Evolutionary conservation across 352 stramenopile species (phyloP).

Genomic region (Pythium aphanidermatum): DNA sequence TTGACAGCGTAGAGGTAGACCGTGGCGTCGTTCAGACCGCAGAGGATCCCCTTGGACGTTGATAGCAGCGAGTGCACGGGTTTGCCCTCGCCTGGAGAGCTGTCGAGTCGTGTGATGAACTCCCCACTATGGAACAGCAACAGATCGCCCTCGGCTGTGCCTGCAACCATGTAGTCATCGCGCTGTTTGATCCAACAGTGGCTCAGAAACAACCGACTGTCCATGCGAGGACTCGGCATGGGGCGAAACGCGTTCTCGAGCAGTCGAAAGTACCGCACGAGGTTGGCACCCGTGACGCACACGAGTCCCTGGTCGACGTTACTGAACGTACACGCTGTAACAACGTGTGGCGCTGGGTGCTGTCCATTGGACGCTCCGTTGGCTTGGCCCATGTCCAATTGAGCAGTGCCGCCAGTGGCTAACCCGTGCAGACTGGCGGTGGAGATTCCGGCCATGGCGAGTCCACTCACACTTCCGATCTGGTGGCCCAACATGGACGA

Average conservation of each 20-base stretch:
- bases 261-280: constrained; percentile 90
- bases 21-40: constrained; percentile 58
- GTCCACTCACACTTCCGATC: constrained; percentile 23
- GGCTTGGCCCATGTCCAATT: too few species aligned
- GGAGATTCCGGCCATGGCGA: constrained; percentile 18
- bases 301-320: constrained; percentile 85
- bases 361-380: too few species aligned
- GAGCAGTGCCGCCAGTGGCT: too few species aligned
- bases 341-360: constrained; percentile 20
- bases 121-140: constrained; percentile 84
- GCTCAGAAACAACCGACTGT: constrained; percentile 65
- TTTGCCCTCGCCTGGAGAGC: constrained; percentile 43
- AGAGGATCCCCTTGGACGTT: constrained; percentile 74
- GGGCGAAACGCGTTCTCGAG: constrained; percentile 80
- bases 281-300: constrained; percentile 72
- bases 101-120: constrained; percentile 47
- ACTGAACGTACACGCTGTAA: constrained; percentile 84
- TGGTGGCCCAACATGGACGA: constrained; percentile 36
- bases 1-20: constrained; percentile 67
- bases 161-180: constrained; percentile 86
- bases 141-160: constrained; percentile 75
- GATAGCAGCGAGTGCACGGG: constrained; percentile 55
- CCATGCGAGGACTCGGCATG: constrained; percentile 75
- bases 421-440: constrained; percentile 21
- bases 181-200: constrained; percentile 89